These are phyloP conservation scores for Pseudogymnoascus sp. DNA, from an alignment of 2,329 filamentous ascomycete genomes.

Conservation along the genomic window DNA sequence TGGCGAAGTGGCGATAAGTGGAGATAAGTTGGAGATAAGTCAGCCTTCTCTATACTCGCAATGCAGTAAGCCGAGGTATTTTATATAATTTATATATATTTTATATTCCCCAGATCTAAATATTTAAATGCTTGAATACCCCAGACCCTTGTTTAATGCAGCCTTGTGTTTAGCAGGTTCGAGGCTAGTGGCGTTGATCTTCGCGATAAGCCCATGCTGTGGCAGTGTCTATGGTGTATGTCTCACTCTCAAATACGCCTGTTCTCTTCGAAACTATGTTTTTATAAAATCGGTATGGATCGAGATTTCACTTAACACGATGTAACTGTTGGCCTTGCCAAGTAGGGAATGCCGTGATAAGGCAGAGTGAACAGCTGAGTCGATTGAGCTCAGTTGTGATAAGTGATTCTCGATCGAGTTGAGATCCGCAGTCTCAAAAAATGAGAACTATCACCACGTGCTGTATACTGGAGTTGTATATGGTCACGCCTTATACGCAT, in stretches of 20 bases:
- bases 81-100: background rate
- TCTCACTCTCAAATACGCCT: background rate
- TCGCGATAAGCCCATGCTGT: background rate
- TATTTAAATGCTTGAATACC: background rate
- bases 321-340: background rate
- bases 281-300: background rate
- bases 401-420: background rate
- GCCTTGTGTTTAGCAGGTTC: background rate
- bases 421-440: background rate
- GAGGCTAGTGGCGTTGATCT: background rate
- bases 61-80: background rate
- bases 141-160: background rate
- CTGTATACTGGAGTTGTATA: background rate
- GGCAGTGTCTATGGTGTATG: background rate
- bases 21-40: background rate
- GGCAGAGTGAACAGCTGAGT: background rate
- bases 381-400: background rate
- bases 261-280: background rate
- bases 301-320: background rate
- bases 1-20: background rate
- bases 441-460: background rate
- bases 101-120: background rate
- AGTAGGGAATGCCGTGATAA: background rate
- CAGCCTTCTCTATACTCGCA: background rate
- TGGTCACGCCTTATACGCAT: background rate